phyloP scores from a whole-genome alignment of 2,329 filamentous ascomycete species.

The Pseudodiploospora longispora region DNA sequence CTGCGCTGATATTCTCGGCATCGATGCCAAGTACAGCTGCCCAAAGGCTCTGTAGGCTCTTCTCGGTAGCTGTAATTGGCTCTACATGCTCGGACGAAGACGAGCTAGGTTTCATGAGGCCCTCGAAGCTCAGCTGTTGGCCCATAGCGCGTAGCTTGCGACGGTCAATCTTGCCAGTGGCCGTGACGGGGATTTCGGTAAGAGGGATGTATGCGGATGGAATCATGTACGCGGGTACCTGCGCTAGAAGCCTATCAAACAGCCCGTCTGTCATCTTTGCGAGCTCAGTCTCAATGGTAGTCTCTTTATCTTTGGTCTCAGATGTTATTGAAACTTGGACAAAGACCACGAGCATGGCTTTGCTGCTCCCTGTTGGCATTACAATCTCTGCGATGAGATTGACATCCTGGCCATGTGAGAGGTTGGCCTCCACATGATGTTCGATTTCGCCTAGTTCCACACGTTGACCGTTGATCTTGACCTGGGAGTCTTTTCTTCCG shows the following conservation, averaged over 20 bases:
- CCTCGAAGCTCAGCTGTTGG: no score
- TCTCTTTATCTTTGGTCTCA: no score
- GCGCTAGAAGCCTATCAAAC: not conserved
- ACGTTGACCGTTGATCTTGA: slow-evolving; percentile 52
- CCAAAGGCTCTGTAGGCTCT: slow-evolving; percentile 26
- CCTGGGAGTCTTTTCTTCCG: slow-evolving; percentile 49
- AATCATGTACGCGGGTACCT: not conserved
- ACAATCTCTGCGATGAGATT: not conserved
- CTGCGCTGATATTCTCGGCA: slow-evolving; percentile 25
- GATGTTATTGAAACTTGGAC: not conserved
- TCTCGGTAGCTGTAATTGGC: slow-evolving; percentile 6
- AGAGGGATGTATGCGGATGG: not conserved
- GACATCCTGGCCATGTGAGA: not conserved
- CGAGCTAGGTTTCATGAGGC: no score
- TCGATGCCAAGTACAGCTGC: slow-evolving; percentile 24
- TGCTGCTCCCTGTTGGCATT: not conserved
- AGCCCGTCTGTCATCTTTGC: no score
- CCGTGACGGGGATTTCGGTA: not conserved
- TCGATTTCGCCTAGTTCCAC: slow-evolving; percentile 37
- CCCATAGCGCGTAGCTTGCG: not conserved
- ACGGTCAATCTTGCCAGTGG: not conserved
- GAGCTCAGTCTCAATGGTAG: no score
- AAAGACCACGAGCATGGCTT: not conserved
- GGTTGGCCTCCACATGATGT: not conserved
- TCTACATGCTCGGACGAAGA: not conserved